Base-by-base conservation (phyloP, 129 eudicot genomes). In the Apium graveolens region DNA sequence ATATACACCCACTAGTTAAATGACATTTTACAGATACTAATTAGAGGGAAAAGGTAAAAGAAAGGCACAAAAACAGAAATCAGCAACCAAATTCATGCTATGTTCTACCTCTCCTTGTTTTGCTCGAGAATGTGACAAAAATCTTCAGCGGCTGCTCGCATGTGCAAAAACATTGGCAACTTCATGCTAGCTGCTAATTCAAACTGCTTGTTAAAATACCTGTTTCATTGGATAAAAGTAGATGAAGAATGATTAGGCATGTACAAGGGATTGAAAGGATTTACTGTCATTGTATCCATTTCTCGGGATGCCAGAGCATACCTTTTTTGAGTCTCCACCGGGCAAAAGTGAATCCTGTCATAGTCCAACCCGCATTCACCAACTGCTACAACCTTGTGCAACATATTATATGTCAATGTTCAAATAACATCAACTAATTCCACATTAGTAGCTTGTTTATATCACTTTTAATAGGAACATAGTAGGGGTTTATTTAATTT, bases 281-380 rank as follows among this genome's bases (percentile, higher is more conserved):
- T 70, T 70, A 21, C 3, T 51, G 27, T 51, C 16, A 60, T 26
- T 29, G 3, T 2, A 60, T 60, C 32, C 68, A n/a, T n/a, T 60
- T 26, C 26, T 29, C 32, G 6, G 14, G 16, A n/a, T 48, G 86
- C 74, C 80, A 78, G 32, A 68, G 48, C 90, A 38, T 87, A 96
- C 99, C 90, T 96, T 89, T 89, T 86, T 75, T 90, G 99, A 78
- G 84, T 82, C 79, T 96, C 99, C 17, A 91, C 77, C 29, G 99
- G 84, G 83, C 99, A 96, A 85, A 96, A 96, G 81, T 92, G 97
- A 86, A 94, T 91, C 83, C 99, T 81, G 83, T 96, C 99, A 76
- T 96, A 96, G 80, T 96, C 99, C 93, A 96, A 78, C 84, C 99
- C 99, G 85, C 99, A 96, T 86, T 96, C 99, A 76, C 99, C 97